Conservation (phyloP, 2,329 filamentous ascomycete species). For the Lithohypha guttulata region DNA sequence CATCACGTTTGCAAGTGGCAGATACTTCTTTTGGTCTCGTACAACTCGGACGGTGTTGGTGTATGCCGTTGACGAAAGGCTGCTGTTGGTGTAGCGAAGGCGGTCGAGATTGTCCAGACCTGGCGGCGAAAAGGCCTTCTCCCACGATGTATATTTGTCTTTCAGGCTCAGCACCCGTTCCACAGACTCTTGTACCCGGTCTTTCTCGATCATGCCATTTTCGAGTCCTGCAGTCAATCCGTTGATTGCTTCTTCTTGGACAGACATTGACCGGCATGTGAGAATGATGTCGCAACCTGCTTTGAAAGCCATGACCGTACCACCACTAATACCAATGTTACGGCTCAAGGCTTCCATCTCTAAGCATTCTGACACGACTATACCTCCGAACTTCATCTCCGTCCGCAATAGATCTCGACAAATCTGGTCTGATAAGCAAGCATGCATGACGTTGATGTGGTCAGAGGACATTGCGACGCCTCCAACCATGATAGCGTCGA, state of each 20-base stretch:
- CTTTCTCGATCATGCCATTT: conserved; percentile 75
- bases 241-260: conserved; percentile 83
- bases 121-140: conserved; percentile 76
- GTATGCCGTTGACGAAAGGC: conserved; percentile 74
- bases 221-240: conserved; percentile 82
- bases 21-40: conserved; percentile 70
- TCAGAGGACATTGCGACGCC: conserved; percentile 86
- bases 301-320: conserved; percentile 94
- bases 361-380: conserved; percentile 87
- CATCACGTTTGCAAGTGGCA: conserved; percentile 73
- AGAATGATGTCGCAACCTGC: conserved; percentile 89
- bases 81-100: conserved; percentile 71
- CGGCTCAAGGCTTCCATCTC: conserved; percentile 95
- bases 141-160: conserved; percentile 76
- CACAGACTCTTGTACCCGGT: conserved; percentile 70
- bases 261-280: conserved; percentile 74
- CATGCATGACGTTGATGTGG: conserved; percentile 90
- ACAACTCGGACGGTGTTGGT: conserved; percentile 89
- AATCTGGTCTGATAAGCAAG: conserved; percentile 84
- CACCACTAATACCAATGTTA: conserved; percentile 92
- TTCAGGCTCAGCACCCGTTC: conserved; percentile 72
- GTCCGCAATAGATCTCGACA: conserved; percentile 82
- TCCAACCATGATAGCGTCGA: conserved; percentile 93
- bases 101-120: conserved; percentile 66
- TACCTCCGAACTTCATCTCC: conserved; percentile 79